Conservation (phyloP, 768 basidiomycete genomes). For the Rhodosporidiobolus odoratus region DNA sequence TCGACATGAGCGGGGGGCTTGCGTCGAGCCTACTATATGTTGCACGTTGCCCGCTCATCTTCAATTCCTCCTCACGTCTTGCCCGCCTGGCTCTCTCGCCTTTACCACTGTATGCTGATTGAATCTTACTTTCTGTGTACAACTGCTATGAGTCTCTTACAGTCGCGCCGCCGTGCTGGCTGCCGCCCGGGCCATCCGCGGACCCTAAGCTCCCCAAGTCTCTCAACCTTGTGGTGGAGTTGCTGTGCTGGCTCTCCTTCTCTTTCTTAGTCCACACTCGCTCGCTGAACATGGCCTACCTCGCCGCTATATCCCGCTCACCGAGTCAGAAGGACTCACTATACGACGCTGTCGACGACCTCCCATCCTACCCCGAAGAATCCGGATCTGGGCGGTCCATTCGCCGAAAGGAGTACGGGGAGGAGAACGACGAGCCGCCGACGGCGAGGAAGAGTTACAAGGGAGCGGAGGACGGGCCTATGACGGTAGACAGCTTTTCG, state of each 20-base stretch:
- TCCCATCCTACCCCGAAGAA: background rate
- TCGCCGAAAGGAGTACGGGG: background rate
- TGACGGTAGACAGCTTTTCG: constrained; percentile 1
- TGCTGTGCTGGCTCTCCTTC: background rate
- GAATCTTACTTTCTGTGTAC: too few relatives aligned
- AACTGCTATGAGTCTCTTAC: too few relatives aligned
- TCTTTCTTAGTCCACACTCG: background rate
- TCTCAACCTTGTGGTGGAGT: background rate
- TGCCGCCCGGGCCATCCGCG: too few relatives aligned
- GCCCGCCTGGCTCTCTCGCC: too few relatives aligned
- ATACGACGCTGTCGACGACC: background rate
- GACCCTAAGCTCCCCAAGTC: background rate
- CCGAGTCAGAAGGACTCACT: background rate
- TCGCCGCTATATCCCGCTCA: background rate
- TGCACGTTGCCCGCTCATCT: too few relatives aligned
- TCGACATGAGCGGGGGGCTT: too few relatives aligned
- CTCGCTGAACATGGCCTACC: background rate
- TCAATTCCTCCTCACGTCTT: too few relatives aligned
- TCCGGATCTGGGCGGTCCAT: background rate
- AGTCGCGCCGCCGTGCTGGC: too few relatives aligned
- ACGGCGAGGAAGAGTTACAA: background rate
- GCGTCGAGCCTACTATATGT: too few relatives aligned
- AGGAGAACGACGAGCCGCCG: background rate
- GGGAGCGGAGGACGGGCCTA: background rate
- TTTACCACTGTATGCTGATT: too few relatives aligned